phyloP scores from a whole-genome alignment of 805 yeast genomes.

The Maudiozyma serrabonitensis region DNA sequence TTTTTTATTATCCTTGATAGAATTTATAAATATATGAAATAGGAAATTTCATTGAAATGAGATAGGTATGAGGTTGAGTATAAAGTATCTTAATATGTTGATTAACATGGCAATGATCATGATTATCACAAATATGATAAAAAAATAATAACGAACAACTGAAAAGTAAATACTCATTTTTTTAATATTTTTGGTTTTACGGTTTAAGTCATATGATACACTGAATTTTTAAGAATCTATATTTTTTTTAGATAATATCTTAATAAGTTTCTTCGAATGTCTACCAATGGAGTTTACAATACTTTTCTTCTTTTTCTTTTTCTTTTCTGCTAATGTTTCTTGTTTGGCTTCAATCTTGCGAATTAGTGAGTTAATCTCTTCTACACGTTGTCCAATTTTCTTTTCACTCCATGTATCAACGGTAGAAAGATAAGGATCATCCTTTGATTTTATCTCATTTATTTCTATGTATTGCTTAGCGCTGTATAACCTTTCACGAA shows the following conservation, averaged over 20 bases:
- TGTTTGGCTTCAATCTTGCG: neutral
- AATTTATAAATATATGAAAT: too few species aligned
- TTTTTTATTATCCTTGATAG: too few species aligned
- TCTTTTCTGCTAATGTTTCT: neutral
- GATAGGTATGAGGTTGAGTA: too few species aligned
- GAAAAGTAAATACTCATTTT: too few species aligned
- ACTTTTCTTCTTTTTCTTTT: conserved; percentile 1
- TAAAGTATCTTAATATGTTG: too few species aligned
- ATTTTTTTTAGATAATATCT: neutral
- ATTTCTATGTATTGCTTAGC: conserved; percentile 1
- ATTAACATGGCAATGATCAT: too few species aligned
- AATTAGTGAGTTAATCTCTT: conserved; percentile 2
- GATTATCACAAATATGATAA: too few species aligned
- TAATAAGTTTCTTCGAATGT: conserved; percentile 4
- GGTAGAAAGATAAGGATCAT: conserved; percentile 1
- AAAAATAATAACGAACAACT: too few species aligned
- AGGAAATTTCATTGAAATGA: too few species aligned
- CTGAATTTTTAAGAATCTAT: too few species aligned
- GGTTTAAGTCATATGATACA: too few species aligned
- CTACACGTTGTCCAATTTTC: neutral
- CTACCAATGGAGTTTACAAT: neutral
- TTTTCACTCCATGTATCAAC: conserved; percentile 2
- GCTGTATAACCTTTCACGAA: neutral
- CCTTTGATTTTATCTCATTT: neutral
- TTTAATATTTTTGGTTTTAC: too few species aligned